Evolutionary conservation across 495 filamentous ascomycete genomes (phyloP), one percentile per base, ranked within the genome.

Genomic region (Talaromyces stipitatus): DNA sequence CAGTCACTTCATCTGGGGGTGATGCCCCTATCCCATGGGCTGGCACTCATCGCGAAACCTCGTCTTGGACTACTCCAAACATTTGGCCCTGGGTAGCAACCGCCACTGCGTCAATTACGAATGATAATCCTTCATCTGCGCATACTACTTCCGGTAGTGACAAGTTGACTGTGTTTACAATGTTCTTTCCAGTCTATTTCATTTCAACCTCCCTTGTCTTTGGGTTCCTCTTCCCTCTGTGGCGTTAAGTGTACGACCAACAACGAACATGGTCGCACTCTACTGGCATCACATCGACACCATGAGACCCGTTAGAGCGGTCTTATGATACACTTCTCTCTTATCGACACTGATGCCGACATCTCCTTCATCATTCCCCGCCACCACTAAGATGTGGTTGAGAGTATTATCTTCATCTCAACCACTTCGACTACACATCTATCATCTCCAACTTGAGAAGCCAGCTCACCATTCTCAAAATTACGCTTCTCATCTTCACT

Each of bases 121-220:
- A 77, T 26, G 76, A 81, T 50, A 73, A 88, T 12, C 85, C 88
- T 16, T 80, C 73, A 60, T 88, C 87, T 22, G 95, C 88, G 88
- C 80, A 85, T 50, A 87, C 88, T 63, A 86, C 85, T 36, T 75
- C 81, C 50, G 80, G 82, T 48, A 85, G 89, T 58, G 89, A 87
- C 41, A 60, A 73, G 54, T 62, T 77, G 24, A 46, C 52, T 20
- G n/a, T 54, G 2, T 24, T 41, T 27, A 6, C 8, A 83, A 78
- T 76, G 73, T 73, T 77, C 66, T 56, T 70, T 50, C 74, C 75
- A 27, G 57, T 81, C 69, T 81, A 76, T 71, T 54, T 80, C 67
- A 60, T 76, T 64, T 60, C 70, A 64, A 36, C 70, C 54, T 68
- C 68, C 41, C 66, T 84, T 69, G 60, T 71, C 65, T 58, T 72